Evolutionary conservation across 2,329 filamentous ascomycete genomes (phyloP).

Genomic region (Dactylellina drechsleri): DNA sequence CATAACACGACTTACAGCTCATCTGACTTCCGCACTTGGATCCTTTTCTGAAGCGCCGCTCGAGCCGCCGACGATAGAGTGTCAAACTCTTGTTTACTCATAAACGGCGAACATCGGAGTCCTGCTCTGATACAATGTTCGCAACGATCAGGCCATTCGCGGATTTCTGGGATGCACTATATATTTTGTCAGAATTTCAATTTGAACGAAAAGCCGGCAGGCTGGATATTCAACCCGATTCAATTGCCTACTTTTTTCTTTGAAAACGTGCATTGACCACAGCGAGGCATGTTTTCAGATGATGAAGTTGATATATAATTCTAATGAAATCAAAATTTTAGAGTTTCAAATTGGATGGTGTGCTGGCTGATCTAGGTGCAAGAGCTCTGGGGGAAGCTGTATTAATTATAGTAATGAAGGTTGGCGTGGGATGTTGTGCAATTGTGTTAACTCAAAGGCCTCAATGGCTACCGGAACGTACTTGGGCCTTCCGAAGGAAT

Average conservation of each 20-base stretch:
- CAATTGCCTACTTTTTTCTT: constrained; percentile 12
- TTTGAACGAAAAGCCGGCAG: no score
- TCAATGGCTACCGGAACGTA: no score
- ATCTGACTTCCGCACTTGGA: background rate
- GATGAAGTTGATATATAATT: background rate
- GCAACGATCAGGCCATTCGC: constrained; percentile 20
- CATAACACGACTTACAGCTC: no score
- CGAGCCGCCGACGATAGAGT: background rate
- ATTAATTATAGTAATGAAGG: no score
- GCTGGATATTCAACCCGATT: background rate
- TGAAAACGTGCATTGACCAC: constrained; percentile 8
- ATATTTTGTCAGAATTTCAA: no score
- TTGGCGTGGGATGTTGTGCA: no score
- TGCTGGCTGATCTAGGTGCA: no score
- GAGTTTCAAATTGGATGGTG: no score
- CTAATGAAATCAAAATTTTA: no score
- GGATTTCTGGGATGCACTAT: background rate
- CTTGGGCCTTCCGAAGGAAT: no score
- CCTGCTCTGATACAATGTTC: constrained; percentile 3
- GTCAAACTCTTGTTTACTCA: constrained; percentile 15
- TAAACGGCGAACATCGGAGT: constrained; percentile 8
- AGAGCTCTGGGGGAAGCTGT: no score
- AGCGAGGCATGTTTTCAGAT: constrained; percentile 9
- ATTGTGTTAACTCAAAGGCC: no score
- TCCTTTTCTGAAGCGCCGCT: constrained; percentile 1